phyloP scores from a whole-genome alignment of 2,329 filamentous ascomycete genomes.

The Pseudogymnoascus sp. region DNA sequence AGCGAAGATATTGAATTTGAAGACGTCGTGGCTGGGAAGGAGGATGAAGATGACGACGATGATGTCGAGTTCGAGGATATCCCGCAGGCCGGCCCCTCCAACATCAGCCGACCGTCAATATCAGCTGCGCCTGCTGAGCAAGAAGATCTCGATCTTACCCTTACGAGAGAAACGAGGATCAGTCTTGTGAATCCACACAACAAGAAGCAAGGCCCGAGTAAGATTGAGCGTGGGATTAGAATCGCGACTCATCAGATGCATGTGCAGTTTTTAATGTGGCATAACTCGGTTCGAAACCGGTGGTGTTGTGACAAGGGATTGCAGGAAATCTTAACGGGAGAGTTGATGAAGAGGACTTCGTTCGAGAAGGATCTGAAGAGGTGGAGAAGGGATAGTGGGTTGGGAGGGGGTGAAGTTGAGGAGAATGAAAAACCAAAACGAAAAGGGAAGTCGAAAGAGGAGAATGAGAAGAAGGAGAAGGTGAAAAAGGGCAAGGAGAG shows the following conservation, averaged over 20 bases:
- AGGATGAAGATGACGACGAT: constrained; percentile 49
- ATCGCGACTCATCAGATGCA: constrained; percentile 79
- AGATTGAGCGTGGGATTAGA: constrained; percentile 72
- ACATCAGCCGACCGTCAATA: constrained; percentile 31
- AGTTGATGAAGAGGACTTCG: constrained; percentile 60
- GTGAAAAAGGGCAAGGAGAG: constrained; percentile 31
- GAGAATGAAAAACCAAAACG: constrained; percentile 31
- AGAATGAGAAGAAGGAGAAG: constrained; percentile 28
- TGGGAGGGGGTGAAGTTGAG: constrained; percentile 34
- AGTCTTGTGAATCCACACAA: constrained; percentile 54
- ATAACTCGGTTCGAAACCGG: constrained; percentile 77
- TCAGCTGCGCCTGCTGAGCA: constrained; percentile 43
- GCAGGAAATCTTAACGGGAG: constrained; percentile 68
- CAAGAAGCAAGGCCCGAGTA: constrained; percentile 75
- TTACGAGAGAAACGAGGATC: constrained; percentile 53
- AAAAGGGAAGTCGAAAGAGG: constrained; percentile 30
- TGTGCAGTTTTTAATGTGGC: constrained; percentile 79
- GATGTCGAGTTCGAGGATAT: constrained; percentile 59
- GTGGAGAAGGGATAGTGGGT: constrained; percentile 62
- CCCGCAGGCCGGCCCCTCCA: constrained; percentile 33
- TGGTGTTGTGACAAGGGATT: constrained; percentile 75
- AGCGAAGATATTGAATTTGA: constrained; percentile 19
- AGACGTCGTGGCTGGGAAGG: constrained; percentile 28
- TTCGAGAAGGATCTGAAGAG: constrained; percentile 57
- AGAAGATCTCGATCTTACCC: constrained; percentile 67